Conservation (phyloP, 1,284 basidiomycete genomes). For the Cryptococcus deneoformans region DNA sequence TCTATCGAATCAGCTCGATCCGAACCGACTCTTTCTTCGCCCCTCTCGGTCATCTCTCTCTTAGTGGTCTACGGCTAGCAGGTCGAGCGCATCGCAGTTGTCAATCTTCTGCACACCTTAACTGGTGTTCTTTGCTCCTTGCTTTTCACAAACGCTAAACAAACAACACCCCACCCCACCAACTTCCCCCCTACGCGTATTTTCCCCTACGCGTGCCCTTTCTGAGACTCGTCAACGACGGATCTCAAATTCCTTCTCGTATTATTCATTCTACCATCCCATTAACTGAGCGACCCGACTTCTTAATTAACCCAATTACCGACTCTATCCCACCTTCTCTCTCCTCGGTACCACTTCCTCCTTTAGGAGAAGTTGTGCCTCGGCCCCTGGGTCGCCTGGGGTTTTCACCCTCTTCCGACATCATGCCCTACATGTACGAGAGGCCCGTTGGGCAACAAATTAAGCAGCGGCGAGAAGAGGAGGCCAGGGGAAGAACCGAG, state of each 20-base stretch:
- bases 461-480: neutral
- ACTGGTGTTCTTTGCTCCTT: slow-evolving; percentile 16
- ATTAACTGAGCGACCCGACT: neutral
- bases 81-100: slow-evolving; percentile 14
- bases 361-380: slow-evolving; percentile 15
- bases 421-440: slow-evolving; percentile 21
- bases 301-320: neutral
- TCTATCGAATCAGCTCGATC: neutral
- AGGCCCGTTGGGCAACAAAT: slow-evolving; percentile 9
- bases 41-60: neutral
- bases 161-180: neutral
- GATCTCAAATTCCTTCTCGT: neutral
- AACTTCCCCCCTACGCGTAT: neutral
- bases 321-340: neutral
- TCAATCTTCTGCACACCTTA: slow-evolving; percentile 14
- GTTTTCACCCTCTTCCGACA: slow-evolving; percentile 6
- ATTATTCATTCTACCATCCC: neutral
- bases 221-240: neutral
- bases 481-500: neutral
- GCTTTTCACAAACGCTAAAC: slow-evolving; percentile 1
- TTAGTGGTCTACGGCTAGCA: slow-evolving; percentile 1
- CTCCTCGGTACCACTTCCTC: slow-evolving; percentile 6
- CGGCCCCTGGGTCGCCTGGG: slow-evolving; percentile 19
- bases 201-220: neutral
- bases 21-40: neutral